Percentiles rank a stretch among this genome's conserved stretches.
phyloP scores from a whole-genome alignment of 2,329 filamentous ascomycete species.

The Cytospora piceae region DNA sequence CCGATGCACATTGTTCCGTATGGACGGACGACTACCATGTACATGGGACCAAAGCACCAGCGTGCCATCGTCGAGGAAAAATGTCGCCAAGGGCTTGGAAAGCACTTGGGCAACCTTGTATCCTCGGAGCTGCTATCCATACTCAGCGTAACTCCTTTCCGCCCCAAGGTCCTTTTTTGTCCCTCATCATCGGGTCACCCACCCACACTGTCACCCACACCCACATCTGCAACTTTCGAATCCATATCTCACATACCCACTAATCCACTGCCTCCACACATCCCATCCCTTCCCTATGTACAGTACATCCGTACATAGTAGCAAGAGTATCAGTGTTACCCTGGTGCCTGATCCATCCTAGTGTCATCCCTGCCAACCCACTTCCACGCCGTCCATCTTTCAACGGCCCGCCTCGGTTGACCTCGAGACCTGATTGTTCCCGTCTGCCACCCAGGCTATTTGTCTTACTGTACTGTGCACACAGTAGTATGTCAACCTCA shows the following conservation, averaged over 20 bases:
- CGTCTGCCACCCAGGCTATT: neutral
- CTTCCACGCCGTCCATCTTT: constrained; percentile 11
- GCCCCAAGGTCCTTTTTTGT: neutral
- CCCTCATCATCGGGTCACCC: constrained; percentile 1
- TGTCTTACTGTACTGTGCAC: constrained; percentile 1
- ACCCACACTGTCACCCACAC: constrained; percentile 1
- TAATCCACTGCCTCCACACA: neutral
- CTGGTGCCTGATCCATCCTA: constrained; percentile 21
- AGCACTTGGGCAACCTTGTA: too few species aligned
- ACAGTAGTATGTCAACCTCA: constrained; percentile 8
- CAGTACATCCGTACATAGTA: neutral
- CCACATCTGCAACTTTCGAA: neutral
- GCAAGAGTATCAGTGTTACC: constrained; percentile 7
- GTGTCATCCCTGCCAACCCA: constrained; percentile 15
- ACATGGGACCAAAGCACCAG: neutral
- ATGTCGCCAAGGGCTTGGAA: neutral
- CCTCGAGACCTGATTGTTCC: constrained; percentile 1
- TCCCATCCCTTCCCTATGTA: neutral
- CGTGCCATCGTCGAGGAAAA: neutral
- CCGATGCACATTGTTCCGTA: neutral
- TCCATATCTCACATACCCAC: neutral
- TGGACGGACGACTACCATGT: neutral
- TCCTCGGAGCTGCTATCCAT: neutral
- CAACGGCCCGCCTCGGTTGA: constrained; percentile 28
- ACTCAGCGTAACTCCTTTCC: neutral